phyloP scores from a whole-genome alignment of 2,329 filamentous ascomycete genomes.

The Colletotrichum tabaci region DNA sequence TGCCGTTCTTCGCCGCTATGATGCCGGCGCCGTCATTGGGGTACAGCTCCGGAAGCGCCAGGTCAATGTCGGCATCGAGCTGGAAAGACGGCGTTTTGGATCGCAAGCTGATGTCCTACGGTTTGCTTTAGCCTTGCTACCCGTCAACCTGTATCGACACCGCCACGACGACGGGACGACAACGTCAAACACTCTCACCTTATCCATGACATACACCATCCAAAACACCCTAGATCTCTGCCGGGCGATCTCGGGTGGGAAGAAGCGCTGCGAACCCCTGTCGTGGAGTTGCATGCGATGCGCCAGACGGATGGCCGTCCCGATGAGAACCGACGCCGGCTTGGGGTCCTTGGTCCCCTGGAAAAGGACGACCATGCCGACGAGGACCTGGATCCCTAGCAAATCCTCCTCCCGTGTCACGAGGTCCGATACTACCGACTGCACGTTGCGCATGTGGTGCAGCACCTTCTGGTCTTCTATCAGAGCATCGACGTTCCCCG shows the following conservation, averaged over 20 bases:
- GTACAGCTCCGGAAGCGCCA: slow-evolving; percentile 52
- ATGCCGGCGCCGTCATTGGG: slow-evolving; percentile 52
- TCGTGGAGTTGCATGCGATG: slow-evolving; percentile 55
- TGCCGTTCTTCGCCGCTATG: slow-evolving; percentile 53
- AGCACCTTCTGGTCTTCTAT: slow-evolving; percentile 42
- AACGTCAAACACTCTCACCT: slow-evolving; percentile 47
- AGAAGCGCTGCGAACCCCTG: slow-evolving; percentile 44
- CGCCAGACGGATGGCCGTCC: slow-evolving; percentile 56
- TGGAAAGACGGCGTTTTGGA: slow-evolving; percentile 56
- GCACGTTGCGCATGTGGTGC: slow-evolving; percentile 55
- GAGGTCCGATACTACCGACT: slow-evolving; percentile 56
- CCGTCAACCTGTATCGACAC: no score
- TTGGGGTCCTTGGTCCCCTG: slow-evolving; percentile 55
- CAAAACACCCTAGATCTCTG: slow-evolving; percentile 58
- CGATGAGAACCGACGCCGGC: slow-evolving; percentile 55
- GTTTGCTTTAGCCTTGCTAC: neutral
- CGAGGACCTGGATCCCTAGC: slow-evolving; percentile 56
- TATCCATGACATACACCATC: slow-evolving; percentile 59
- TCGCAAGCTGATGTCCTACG: slow-evolving; percentile 54
- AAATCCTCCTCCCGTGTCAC: slow-evolving; percentile 55
- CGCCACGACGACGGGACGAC: no score
- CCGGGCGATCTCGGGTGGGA: slow-evolving; percentile 50
- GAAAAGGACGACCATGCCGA: slow-evolving; percentile 57
- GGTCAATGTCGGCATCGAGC: slow-evolving; percentile 57
- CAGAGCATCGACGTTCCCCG: slow-evolving; percentile 43